Base-by-base conservation (phyloP, 2,329 filamentous ascomycete genomes). In the Ophiocordyceps camponoti-saundersi region DNA sequence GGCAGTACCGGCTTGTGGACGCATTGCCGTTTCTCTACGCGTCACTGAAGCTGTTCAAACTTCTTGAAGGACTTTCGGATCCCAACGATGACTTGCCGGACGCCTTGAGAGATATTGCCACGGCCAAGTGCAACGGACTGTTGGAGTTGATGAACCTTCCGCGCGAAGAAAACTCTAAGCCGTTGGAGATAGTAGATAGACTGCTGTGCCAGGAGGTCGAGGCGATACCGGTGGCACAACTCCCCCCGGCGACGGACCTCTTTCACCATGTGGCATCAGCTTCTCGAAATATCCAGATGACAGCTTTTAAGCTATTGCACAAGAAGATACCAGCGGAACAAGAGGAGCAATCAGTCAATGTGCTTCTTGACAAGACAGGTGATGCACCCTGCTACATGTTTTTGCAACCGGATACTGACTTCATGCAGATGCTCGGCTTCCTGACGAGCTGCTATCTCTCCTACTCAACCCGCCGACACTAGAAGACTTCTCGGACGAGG, bases 41-140 rank as follows among this genome's bases (percentile, higher is more conserved):
- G 6, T 85, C 85, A 0, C 67, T 95, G 23, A 82, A 80, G 57
- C 67, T 96, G 0, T 77, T 82, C 49, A 70, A 70, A 16, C 68
- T 69, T 0, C 59, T 96, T 2, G 74, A 79, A 51, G 68, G 67
- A 3, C 62, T 90, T 0, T 70, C 78, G 18, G 82, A 89, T 18
- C 72, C 81, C 2, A 95, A 95, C 51, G 90, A 96, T 51, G 90
- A 96, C 59, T 71, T 95, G 1, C 65, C 79, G 15, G 89, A 95
- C 56, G 78, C 79, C 0, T 73, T 90, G 57, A 73, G 73, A 46
- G 73, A 80, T 13, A 71, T 73, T 11, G 68, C 75, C n/a, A 62
- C 71, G 18, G 60, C 63, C 0, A 73, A 82, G 36, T 75, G 75
- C 2, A 59, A 65, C 4, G 75, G 73, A 1, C 58, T 92, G 3